phyloP scores from a whole-genome alignment of 306 rosid species.

The Amphicarpaea edgeworthii region DNA sequence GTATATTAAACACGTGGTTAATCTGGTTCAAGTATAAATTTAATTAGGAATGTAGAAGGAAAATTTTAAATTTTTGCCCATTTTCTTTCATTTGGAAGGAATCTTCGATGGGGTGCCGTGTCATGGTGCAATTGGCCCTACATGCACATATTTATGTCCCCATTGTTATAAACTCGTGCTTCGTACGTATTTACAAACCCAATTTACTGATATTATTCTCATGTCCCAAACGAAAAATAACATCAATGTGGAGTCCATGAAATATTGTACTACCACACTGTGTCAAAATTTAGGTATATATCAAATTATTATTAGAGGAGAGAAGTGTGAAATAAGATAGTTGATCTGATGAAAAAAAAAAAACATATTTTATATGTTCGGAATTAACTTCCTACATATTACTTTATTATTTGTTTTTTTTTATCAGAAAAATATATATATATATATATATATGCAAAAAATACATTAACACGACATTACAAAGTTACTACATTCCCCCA shows the following conservation, averaged over 20 bases:
- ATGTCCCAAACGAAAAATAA: not conserved
- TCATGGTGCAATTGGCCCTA: not conserved
- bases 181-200: not conserved
- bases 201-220: too few relatives aligned
- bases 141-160: not conserved
- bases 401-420: too few relatives aligned
- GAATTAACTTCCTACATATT: too few relatives aligned
- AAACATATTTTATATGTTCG: too few relatives aligned
- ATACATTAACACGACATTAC: too few relatives aligned
- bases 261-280: not conserved
- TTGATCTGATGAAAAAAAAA: too few relatives aligned
- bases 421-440: too few relatives aligned
- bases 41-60: too few relatives aligned
- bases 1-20: not conserved
- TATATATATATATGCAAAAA: too few relatives aligned
- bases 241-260: not conserved
- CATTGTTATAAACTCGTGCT: not conserved
- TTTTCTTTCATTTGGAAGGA: not conserved
- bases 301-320: slow-evolving; percentile 11
- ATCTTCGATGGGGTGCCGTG: not conserved
- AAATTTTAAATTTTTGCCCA: not conserved
- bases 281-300: slow-evolving; percentile 23
- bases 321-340: not conserved
- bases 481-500: too few relatives aligned
- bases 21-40: not conserved